Base-by-base conservation (phyloP, 495 filamentous ascomycete genomes). In the Sordaria brevicollis region DNA sequence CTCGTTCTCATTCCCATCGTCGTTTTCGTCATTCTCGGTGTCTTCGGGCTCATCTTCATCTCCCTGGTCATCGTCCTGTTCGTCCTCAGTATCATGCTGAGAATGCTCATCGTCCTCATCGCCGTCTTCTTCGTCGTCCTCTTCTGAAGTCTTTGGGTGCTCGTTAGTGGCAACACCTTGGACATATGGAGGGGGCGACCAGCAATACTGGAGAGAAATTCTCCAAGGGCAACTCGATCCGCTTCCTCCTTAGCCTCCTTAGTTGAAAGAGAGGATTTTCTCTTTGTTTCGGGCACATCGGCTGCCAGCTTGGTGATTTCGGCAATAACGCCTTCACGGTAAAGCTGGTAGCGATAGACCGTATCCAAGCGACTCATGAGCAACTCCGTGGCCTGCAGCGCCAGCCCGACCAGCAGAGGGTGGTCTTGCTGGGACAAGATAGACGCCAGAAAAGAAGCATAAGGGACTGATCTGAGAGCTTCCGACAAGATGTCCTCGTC, bases 361-460 rank as follows among this genome's bases (percentile, higher is more conserved):
- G 88, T 81, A 65, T 92, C 91, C 11, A 98, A 80, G 17, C 96
- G 90, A 71, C 89, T 88, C 74, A 97, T 85, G 3, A 99, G 83
- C 2, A 98, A 81, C 77, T 98, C 93, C 1, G 93, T 90, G 54
- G 94, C 94, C 74, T 96, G 90, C 19, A 99, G 82, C 17, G 93
- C 95, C 73, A 86, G 89, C 38, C 92, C 91, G 15, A 98, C 94
- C 9, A 99, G 82, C 8, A 90, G 89, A 0, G 92, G 88, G 75
- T 98, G 93, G 73, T 99, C 96, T 76, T 96, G 92, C 76, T 98
- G 96, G 2, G 95, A 97, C 17, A 99, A 86, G 75, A 99, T 98
- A 0, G 96, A 91, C 5, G 95, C 95, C 33, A 99, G 80, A 78
- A 96, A 97, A 2, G 96, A 99, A n/a, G 96, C 93, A 79, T 98